phyloP scores from a whole-genome alignment of 164 flowering plant genomes.

The Macadamia tetraphylla region DNA sequence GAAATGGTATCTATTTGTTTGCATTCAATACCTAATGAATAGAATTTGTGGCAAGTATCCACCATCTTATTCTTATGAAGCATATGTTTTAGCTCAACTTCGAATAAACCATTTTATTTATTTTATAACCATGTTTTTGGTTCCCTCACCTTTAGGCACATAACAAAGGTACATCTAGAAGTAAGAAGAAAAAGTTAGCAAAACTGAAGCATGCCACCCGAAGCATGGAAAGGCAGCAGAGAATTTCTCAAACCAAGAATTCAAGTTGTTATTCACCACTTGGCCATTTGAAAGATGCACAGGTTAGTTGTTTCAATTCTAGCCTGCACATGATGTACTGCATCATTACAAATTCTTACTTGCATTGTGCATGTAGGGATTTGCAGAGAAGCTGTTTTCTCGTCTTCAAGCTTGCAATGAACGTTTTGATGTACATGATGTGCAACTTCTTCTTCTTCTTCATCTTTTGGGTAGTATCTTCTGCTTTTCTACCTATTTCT shows the following conservation, averaged over 20 bases:
- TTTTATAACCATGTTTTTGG: neutral
- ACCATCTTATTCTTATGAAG: too few species aligned
- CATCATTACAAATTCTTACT: too few species aligned
- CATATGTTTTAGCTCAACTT: too few species aligned
- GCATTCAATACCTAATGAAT: too few species aligned
- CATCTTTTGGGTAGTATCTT: neutral
- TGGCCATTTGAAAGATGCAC: constrained; percentile 79
- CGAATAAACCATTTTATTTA: too few species aligned
- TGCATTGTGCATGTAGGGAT: too few species aligned
- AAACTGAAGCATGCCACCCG: constrained; percentile 78
- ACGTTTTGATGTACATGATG: constrained; percentile 70
- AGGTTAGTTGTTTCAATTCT: constrained; percentile 39
- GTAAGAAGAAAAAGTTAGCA: constrained; percentile 96
- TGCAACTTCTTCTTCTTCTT: neutral
- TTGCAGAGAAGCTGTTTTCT: too few species aligned
- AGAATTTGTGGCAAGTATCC: too few species aligned
- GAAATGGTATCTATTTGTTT: too few species aligned
- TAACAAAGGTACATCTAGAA: constrained; percentile 71
- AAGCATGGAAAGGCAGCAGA: constrained; percentile 84
- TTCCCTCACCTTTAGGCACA: constrained; percentile 45
- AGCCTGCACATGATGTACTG: neutral
- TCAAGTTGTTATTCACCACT: constrained; percentile 73
- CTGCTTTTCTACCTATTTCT: neutral
- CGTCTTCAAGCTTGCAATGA: too few species aligned
- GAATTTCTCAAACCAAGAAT: constrained; percentile 44